These are phyloP conservation scores for Auricularia heimuer DNA, from an alignment of 768 basidiomycete genomes.

Conservation along the genomic window DNA sequence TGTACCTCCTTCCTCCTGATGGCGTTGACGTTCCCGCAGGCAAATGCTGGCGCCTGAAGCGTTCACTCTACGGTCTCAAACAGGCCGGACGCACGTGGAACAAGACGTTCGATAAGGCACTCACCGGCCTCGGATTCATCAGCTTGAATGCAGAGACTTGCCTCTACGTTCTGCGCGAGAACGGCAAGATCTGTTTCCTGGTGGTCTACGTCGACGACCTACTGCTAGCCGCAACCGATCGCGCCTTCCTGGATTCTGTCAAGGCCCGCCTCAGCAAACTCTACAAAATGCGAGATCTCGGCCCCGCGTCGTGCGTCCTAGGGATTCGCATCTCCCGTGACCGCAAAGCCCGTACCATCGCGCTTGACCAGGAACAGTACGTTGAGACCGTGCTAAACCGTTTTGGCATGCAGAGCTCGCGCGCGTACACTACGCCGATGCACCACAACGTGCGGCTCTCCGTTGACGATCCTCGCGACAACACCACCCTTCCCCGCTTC, in stretches of 20 bases:
- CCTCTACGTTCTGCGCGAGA: background rate
- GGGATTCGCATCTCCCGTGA: constrained; percentile 1
- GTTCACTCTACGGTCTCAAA: constrained; percentile 11
- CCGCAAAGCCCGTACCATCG: background rate
- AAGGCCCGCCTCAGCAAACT: background rate
- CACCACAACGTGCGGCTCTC: background rate
- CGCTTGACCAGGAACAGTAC: background rate
- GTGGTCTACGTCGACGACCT: background rate
- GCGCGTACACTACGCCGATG: background rate
- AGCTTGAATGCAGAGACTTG: background rate
- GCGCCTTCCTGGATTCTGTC: background rate
- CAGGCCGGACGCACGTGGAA: constrained; percentile 11
- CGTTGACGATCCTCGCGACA: background rate
- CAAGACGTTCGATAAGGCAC: background rate
- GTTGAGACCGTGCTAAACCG: background rate
- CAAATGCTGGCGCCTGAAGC: constrained; percentile 3
- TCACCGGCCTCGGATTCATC: constrained; percentile 3
- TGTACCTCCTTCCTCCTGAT: constrained; percentile 7
- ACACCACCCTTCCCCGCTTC: background rate
- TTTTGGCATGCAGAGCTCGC: background rate
- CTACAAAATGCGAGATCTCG: constrained; percentile 1
- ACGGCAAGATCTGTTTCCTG: background rate
- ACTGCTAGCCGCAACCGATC: background rate
- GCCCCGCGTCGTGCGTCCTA: background rate
- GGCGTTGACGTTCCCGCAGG: constrained; percentile 2